phyloP scores from a whole-genome alignment of 768 basidiomycete genomes.

The Mycena capillaripes region DNA sequence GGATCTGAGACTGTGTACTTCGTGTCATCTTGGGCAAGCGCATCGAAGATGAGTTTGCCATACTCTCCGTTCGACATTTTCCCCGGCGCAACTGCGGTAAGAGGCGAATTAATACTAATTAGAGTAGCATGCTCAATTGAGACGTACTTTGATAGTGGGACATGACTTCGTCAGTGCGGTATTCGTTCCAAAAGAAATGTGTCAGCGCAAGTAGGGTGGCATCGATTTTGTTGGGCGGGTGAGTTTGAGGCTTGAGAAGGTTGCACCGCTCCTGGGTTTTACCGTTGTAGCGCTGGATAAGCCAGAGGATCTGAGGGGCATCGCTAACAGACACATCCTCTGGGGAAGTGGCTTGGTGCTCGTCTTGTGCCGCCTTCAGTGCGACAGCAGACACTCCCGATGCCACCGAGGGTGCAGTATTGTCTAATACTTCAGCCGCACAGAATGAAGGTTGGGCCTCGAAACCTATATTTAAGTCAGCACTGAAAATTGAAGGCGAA shows the following conservation, averaged over 20 bases:
- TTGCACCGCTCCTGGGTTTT: neutral
- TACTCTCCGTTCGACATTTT: neutral
- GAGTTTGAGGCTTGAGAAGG: neutral
- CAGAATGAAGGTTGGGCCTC: neutral
- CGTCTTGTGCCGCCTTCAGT: neutral
- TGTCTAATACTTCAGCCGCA: neutral
- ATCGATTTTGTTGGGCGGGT: neutral
- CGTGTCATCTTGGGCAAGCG: neutral
- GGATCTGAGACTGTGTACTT: neutral
- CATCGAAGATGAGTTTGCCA: neutral
- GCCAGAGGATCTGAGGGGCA: neutral
- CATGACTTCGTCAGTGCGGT: neutral
- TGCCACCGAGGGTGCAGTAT: neutral
- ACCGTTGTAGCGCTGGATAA: neutral
- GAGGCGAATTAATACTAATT: neutral
- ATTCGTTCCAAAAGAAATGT: neutral
- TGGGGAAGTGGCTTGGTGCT: neutral
- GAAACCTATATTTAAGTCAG: neutral
- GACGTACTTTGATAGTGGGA: neutral
- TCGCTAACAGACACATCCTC: neutral
- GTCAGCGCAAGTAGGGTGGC: neutral
- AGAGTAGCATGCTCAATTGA: neutral
- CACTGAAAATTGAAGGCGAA: neutral
- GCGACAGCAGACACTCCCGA: neutral
- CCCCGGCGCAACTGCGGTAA: neutral